Conservation (phyloP, 164 flowering plant genomes). For the Nymphaea thermarum region DNA sequence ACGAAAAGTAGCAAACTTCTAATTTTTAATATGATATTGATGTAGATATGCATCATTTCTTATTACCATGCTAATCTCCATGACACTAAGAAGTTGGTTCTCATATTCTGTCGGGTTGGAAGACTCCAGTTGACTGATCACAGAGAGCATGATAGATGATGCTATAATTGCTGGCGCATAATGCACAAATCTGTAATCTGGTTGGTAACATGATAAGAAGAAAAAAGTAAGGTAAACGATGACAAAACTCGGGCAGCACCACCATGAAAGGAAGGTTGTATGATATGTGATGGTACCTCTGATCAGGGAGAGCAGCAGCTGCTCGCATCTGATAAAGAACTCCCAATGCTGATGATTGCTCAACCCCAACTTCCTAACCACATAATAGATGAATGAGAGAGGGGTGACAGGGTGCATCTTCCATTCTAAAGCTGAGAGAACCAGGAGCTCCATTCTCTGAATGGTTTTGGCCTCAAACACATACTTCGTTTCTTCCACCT, state of each 20-base stretch:
- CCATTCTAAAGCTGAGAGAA: slow-evolving; percentile 73
- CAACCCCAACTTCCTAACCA: slow-evolving; percentile 47
- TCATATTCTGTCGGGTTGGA: slow-evolving; percentile 33
- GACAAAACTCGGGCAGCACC: neutral
- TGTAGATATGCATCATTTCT: neutral
- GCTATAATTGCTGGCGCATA: slow-evolving; percentile 55
- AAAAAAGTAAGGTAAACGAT: neutral
- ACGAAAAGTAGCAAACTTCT: neutral
- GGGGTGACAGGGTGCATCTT: slow-evolving; percentile 85
- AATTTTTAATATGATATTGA: neutral
- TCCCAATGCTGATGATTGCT: slow-evolving; percentile 37
- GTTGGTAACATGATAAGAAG: neutral
- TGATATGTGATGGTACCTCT: slow-evolving; percentile 24
- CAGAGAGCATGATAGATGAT: slow-evolving; percentile 61
- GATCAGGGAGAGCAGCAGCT: slow-evolving; percentile 33
- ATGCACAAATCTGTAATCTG: slow-evolving; percentile 29
- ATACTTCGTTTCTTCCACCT: slow-evolving; percentile 39
- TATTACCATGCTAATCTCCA: slow-evolving; percentile 47
- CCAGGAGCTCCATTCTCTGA: slow-evolving; percentile 80
- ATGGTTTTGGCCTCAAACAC: slow-evolving; percentile 72
- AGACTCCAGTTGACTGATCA: slow-evolving; percentile 44
- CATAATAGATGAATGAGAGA: slow-evolving; percentile 57
- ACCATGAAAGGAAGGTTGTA: neutral
- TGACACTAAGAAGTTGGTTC: slow-evolving; percentile 47
- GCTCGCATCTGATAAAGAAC: slow-evolving; percentile 43